phyloP scores from a whole-genome alignment of 2,329 filamentous ascomycete genomes.

The Triangularia verruculosa region DNA sequence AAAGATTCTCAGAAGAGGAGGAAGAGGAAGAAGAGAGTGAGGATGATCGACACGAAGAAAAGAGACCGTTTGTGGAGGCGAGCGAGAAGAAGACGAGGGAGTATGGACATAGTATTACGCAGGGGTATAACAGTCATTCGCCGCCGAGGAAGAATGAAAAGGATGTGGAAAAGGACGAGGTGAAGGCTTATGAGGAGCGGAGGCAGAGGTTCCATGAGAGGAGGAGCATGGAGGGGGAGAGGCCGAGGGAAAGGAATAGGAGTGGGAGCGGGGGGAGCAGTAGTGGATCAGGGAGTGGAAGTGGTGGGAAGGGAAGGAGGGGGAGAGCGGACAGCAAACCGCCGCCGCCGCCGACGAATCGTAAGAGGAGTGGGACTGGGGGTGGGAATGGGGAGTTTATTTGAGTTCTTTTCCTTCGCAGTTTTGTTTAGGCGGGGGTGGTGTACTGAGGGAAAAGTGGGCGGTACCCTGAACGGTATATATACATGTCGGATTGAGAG shows the following conservation, averaged over 20 bases:
- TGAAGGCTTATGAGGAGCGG: constrained; percentile 11
- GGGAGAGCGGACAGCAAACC: not conserved
- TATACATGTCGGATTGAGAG: not conserved
- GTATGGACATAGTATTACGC: constrained; percentile 44
- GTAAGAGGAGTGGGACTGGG: not conserved
- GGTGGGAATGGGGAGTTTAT: not conserved
- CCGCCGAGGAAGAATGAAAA: constrained; percentile 5
- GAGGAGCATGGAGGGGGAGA: not conserved
- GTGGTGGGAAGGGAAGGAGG: not conserved
- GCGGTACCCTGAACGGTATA: no score
- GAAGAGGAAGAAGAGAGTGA: constrained; percentile 35
- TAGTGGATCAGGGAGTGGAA: not conserved
- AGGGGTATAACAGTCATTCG: constrained; percentile 28
- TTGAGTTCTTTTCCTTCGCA: not conserved
- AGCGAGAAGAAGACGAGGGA: constrained; percentile 31
- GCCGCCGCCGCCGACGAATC: not conserved
- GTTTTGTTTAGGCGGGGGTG: not conserved
- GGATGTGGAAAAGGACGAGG: constrained; percentile 5
- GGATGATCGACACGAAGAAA: constrained; percentile 32
- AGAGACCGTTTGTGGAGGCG: constrained; percentile 35
- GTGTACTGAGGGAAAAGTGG: no score
- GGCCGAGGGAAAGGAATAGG: not conserved
- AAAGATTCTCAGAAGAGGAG: constrained; percentile 35
- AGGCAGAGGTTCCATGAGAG: constrained; percentile 4
- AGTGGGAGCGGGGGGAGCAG: constrained; percentile 6